Base-by-base conservation (phyloP, 1,139 yeast species). In the Protomyces inouyei region DNA sequence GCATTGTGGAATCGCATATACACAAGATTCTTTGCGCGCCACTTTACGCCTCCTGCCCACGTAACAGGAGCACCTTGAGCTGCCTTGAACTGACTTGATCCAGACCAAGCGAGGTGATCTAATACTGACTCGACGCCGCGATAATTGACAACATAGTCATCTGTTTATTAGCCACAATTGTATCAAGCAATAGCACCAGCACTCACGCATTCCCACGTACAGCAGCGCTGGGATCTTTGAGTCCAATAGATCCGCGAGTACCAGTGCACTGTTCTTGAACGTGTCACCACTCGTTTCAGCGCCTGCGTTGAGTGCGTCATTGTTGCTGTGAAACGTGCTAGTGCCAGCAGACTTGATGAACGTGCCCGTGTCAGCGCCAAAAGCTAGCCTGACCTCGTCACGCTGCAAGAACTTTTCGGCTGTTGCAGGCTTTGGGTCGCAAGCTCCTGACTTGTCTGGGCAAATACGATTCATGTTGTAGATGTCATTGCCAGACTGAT, bases 151-250 rank as follows among this genome's bases (percentile, higher is more conserved):
- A 28, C 32, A 28, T 28, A 28, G 8, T 28, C 32, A 28, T 6
- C 32, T 28, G 32, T 28, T 5, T 5, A 6, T 28, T 28, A 28
- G 32, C 32, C 1, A 5, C 32, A 28, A 5, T 3, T 28, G 32
- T 6, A 28, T 28, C 32, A 28, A 28, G 8, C 32, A 28, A 28
- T 6, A 28, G 78, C 96, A 88, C 70, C 88, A 88, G 74, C 85
- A 88, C 76, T 89, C 96, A 77, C 87, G 87, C 76, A 88, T 95
- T 71, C 96, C 96, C 9, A 95, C 95, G 72, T 88, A 89, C 67
- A 88, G 80, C 73, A 89, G 80, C 12, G 88, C 90, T 4, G 95
- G 95, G 53, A 88, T 73, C 5, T 81, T 83, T 63, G 78, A 72
- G 60, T 86, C 68, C 54, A 70, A 66, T 10, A 70, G 45, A 76